Evolutionary conservation across 176 grass and related monocot species (phyloP), one percentile per base, ranked within the genome.

Genomic region (Carex littledalei): DNA sequence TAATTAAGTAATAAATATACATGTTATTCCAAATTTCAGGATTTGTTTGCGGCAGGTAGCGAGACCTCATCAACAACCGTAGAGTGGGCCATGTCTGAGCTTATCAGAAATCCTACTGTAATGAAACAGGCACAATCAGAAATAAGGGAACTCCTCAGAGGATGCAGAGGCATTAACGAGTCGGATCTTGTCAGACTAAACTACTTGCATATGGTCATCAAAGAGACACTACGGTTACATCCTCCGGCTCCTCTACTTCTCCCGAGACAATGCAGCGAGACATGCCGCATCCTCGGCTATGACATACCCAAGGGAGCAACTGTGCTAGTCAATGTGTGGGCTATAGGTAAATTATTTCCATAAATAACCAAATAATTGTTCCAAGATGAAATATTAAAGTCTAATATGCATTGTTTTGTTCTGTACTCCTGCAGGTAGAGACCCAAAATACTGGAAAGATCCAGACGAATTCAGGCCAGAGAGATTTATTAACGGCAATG

Each of bases 401-500:
- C 45, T 47, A 47, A 47, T 47, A 47, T 47, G 45, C 41, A 45
- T 45, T 45, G 41, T 47, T 8, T 8, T 47, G 7, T 49, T 49
- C 47, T 49, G 9, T 49, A 9, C 47, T 49, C 9, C 2, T 49
- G 3, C 49, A 79, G 47, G 65, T 18, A 88, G 84, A 53, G 87
- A 89, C 79, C 72, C 87, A 1, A 72, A 43, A 6, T 35, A 61
- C 4, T 89, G 87, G 90, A 17, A 84, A 8, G 43, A 64, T 0
- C 71, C 87, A 0, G 63, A 84, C 21, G 29, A 58, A 17, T 91
- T 91, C 43, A 67, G 80, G 9, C 90, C 84, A 0, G 84, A 89
- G 56, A 61, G 84, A 62, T 91, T 89, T 21, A 35, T 76, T n/a
- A 59, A 14, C 21, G 67, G 20, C 60, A 35, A 14, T 11, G 3